Base-by-base conservation (phyloP, 1,139 yeast species). In the Hemisphaericaspora lyxosophila region DNA sequence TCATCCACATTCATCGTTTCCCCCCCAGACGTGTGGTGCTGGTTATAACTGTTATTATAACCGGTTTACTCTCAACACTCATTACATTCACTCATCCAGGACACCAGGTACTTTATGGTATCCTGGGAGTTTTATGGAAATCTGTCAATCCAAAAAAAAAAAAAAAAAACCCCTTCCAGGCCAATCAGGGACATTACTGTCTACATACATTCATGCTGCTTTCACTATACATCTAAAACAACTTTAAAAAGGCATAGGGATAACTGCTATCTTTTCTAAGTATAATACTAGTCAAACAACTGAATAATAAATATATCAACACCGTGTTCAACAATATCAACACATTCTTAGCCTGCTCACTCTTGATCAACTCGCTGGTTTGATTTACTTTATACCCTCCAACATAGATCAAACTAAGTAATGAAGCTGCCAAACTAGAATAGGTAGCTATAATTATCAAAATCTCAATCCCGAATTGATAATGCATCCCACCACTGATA, bases 381-480 rank as follows among this genome's bases (percentile, higher is more conserved):
- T 44, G 47, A 3, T 54, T 44, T 6, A 60, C 53, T 32, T 55
- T 47, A 47, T 65, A 65, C 3, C 43, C 44, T 2, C 76, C 76
- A 36, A 71, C 39, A 35, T 59, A 54, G 2, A 70, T 62, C 36
- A 82, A 52, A 1, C 54, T 33, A n/a, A 77, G 47, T 8, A 75
- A 41, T 5, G 70, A 42, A 1, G 58, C 39, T 4, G 73, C 75
- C 49, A 82, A 61, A 1, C 58, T 46, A 9, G 70, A 46, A 51
- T 85, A 85, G 38, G 69, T 61, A 3, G 55, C 54, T 0, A 77
- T 74, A 3, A 83, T 70, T 7, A 78, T 54, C 5, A 77, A 51
- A 2, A 80, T 70, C 54, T 85, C 94, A 4, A 75, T 59, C 1
- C 92, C 92, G 57, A 83, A 80, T 55, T 84, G 92, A 64, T 78